Conservation (phyloP, 805 yeast genomes). For the Zygosaccharomyces bailii region DNA sequence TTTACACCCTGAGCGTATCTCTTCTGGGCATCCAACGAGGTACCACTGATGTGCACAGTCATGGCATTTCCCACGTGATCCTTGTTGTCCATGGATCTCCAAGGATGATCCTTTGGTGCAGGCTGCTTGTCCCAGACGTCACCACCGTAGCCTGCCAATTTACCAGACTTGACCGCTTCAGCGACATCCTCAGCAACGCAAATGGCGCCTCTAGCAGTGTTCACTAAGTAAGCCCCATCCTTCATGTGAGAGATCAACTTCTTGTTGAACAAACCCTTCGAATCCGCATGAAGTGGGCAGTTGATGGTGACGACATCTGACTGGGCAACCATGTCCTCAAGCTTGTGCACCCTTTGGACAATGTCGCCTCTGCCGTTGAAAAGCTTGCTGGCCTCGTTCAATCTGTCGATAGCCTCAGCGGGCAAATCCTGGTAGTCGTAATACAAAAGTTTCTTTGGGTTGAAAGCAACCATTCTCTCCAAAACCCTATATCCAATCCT, state of each 20-base stretch:
- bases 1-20: conserved; percentile 70
- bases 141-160: conserved; percentile 75
- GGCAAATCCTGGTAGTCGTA: background rate
- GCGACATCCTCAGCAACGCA: background rate
- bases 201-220: background rate
- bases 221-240: background rate
- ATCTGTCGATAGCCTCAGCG: background rate
- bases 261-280: background rate
- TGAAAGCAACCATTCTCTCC: conserved; percentile 65
- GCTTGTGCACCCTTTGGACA: background rate
- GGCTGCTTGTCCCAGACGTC: conserved; percentile 36
- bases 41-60: conserved; percentile 21
- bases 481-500: conserved; percentile 48
- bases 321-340: background rate
- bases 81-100: background rate
- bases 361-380: background rate
- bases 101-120: background rate
- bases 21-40: conserved; percentile 74
- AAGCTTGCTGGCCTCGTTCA: background rate
- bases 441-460: background rate
- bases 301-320: background rate
- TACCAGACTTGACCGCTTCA: conserved; percentile 43
- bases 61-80: background rate
- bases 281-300: background rate
- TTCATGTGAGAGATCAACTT: background rate